Percentiles rank a stretch among this genome's conserved stretches.
phyloP scores from a whole-genome alignment of 2,329 filamentous ascomycete species.

The Alternaria ethzedia region DNA sequence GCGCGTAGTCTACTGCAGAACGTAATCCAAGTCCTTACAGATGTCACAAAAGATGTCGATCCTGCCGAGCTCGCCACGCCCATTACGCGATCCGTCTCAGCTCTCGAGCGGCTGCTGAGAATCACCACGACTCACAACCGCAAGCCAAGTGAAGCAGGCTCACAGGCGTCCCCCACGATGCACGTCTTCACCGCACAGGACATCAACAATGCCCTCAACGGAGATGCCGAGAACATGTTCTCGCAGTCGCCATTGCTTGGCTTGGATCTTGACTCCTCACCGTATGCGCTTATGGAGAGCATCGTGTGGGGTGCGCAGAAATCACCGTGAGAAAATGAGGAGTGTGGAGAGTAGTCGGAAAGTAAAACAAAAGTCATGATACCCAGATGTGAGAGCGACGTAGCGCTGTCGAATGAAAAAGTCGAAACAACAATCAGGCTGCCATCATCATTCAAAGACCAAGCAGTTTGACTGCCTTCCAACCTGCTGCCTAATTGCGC shows the following conservation, averaged over 20 bases:
- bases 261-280: constrained; percentile 51
- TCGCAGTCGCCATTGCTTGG: constrained; percentile 46
- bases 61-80: constrained; percentile 56
- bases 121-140: constrained; percentile 30
- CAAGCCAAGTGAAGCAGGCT: constrained; percentile 38
- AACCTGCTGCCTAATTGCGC: not conserved
- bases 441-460: not conserved
- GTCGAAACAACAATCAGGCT: not conserved
- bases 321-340: not conserved
- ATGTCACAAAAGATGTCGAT: constrained; percentile 56
- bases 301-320: constrained; percentile 54
- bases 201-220: constrained; percentile 44
- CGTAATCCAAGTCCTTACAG: constrained; percentile 54
- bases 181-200: constrained; percentile 46
- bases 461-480: not conserved
- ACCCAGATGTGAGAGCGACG: constrained; percentile 3
- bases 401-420: not conserved
- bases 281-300: constrained; percentile 57
- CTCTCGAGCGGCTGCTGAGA: constrained; percentile 52
- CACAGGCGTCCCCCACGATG: constrained; percentile 39
- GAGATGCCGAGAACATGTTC: constrained; percentile 36
- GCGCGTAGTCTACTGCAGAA: constrained; percentile 54
- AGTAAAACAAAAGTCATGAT: constrained; percentile 3
- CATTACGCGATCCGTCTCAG: constrained; percentile 55
- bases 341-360: not conserved